A percentile compares a stretch with the other conserved stretches of the same genome.
Conservation (phyloP, 1,284 basidiomycete genomes). For the Ustilago curta region DNA sequence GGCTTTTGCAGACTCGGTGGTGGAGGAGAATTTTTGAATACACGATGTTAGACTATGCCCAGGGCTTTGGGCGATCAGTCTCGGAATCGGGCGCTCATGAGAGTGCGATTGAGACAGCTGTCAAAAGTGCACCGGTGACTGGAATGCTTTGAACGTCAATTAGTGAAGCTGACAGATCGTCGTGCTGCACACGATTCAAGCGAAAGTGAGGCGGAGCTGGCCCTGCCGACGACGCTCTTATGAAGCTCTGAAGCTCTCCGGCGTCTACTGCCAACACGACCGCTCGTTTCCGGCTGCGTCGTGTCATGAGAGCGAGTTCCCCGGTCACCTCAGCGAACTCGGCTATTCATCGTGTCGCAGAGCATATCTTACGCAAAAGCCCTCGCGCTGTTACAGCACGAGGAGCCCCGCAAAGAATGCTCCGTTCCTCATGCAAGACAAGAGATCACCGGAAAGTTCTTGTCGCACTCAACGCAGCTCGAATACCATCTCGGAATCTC, state of each 20-base stretch:
- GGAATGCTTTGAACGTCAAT: background rate
- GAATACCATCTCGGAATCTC: background rate
- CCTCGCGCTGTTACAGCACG: background rate
- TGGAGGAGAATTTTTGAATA: no score
- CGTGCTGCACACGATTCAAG: background rate
- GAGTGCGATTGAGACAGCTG: no score
- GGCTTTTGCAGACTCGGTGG: no score
- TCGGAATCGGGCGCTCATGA: no score
- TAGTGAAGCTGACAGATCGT: background rate
- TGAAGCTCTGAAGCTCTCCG: no score
- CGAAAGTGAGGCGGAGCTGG: background rate
- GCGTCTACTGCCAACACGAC: no score
- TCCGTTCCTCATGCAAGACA: background rate
- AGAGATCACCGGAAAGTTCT: no score
- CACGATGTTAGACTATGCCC: no score
- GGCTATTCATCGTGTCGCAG: conserved; percentile 1
- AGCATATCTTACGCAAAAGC: background rate
- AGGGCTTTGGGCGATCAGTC: no score
- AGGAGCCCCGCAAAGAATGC: conserved; percentile 1
- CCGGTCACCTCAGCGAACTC: conserved; percentile 6
- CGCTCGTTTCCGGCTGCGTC: no score
- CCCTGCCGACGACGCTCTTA: background rate
- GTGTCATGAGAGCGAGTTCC: background rate
- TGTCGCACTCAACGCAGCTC: no score
- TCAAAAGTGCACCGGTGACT: background rate